Conservation (phyloP, 2,329 filamentous ascomycete genomes). For the Beauveria pseudobassiana region DNA sequence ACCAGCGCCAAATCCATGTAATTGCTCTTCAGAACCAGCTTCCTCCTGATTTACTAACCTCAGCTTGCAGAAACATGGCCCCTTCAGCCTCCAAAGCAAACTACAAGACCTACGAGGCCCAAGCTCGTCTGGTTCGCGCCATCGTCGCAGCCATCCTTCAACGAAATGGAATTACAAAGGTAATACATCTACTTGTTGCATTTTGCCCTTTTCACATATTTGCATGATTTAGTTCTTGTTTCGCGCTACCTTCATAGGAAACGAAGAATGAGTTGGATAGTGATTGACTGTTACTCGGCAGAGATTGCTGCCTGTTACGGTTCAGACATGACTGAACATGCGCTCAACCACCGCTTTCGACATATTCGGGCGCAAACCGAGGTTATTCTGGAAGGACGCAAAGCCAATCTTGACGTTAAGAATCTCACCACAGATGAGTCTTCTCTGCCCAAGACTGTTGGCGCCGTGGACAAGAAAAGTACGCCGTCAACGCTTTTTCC, state of each 20-base stretch:
- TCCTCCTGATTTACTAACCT: not conserved
- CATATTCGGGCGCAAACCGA: conserved; percentile 35
- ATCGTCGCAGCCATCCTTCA: conserved; percentile 50
- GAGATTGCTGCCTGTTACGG: conserved; percentile 41
- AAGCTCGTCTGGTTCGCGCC: conserved; percentile 52
- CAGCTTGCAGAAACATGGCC: conserved; percentile 31
- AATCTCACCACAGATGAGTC: conserved; percentile 29
- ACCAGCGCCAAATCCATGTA: not conserved
- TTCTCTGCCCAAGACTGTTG: conserved; percentile 30
- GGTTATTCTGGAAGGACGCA: conserved; percentile 29
- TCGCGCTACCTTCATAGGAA: no score
- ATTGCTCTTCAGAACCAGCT: not conserved
- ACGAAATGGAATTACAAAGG: conserved; percentile 54
- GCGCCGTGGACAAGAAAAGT: conserved; percentile 34
- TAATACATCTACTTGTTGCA: conserved; percentile 29
- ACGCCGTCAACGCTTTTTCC: conserved; percentile 17
- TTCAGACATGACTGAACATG: conserved; percentile 39
- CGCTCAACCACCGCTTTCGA: conserved; percentile 46
- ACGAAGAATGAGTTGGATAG: not conserved
- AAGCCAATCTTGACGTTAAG: conserved; percentile 33
- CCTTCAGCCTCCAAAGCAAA: conserved; percentile 37
- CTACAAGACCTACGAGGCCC: conserved; percentile 53
- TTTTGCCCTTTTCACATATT: not conserved
- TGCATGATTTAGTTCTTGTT: not conserved
- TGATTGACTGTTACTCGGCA: conserved; percentile 20